Conservation (phyloP, 139 green algal species). For the Coccomyxa sp. region DNA sequence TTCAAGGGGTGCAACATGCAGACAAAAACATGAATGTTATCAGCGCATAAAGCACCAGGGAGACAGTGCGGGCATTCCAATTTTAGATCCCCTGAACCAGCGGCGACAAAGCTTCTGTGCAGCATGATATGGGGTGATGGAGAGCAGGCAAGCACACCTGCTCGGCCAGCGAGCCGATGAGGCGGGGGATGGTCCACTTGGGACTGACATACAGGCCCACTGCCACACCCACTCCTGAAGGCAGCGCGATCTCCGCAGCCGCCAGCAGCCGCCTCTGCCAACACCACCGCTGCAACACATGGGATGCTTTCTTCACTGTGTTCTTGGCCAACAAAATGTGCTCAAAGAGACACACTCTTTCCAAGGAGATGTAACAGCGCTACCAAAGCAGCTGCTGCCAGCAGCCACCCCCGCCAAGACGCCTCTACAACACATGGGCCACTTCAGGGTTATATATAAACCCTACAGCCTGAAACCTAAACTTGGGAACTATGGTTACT, state of each 20-base stretch:
- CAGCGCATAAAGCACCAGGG: background rate
- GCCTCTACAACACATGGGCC: background rate
- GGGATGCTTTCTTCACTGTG: background rate
- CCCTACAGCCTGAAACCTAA: no score
- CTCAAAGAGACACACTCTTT: background rate
- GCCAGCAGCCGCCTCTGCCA: background rate
- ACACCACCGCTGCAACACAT: background rate
- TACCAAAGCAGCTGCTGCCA: background rate
- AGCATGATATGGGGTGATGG: background rate
- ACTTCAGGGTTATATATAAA: no score
- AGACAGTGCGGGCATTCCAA: no score
- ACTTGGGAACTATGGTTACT: no score
- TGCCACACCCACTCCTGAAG: conserved; percentile 49
- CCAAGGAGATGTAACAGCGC: background rate
- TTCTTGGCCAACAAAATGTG: background rate
- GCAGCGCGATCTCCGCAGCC: conserved; percentile 6
- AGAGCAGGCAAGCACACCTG: conserved; percentile 3
- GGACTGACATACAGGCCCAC: conserved; percentile 51
- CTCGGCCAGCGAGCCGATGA: conserved; percentile 39
- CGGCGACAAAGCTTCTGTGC: background rate
- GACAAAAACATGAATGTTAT: background rate
- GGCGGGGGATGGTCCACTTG: conserved; percentile 42
- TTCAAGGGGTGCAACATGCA: no score
- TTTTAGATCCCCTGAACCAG: no score
- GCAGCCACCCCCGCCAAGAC: background rate